phyloP scores from a whole-genome alignment of 352 stramenopile genomes.

The Phytophthora crassamura region DNA sequence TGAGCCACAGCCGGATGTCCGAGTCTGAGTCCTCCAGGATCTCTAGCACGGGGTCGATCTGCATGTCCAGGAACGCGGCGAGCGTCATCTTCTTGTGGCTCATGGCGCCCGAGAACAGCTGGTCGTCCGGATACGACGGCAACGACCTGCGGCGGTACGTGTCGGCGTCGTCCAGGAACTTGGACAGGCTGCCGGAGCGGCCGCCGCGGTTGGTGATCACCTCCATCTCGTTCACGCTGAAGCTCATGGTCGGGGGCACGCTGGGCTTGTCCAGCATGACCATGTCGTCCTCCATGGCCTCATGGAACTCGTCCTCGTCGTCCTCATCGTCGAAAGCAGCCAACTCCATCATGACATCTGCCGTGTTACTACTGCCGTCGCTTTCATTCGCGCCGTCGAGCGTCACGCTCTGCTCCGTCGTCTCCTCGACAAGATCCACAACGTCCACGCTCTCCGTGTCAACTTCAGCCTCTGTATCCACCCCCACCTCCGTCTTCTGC shows the following conservation, averaged over 20 bases:
- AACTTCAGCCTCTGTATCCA: not conserved
- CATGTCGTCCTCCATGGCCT: conserved; percentile 46
- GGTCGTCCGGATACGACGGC: conserved; percentile 77
- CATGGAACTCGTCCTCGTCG: conserved; percentile 57
- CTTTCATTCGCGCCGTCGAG: conserved; percentile 26
- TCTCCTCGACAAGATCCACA: conserved; percentile 7
- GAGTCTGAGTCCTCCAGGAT: conserved; percentile 88
- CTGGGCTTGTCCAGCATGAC: conserved; percentile 25
- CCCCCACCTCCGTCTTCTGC: not conserved
- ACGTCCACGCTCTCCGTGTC: not conserved
- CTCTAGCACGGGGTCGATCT: conserved; percentile 87
- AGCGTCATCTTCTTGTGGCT: conserved; percentile 79
- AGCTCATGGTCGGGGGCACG: conserved; percentile 73
- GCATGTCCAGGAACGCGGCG: conserved; percentile 75
- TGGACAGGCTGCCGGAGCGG: conserved; percentile 74
- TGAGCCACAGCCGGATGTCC: conserved; percentile 84
- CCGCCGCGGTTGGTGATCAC: conserved; percentile 80
- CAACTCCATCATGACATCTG: conserved; percentile 32
- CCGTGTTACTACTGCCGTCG: not conserved
- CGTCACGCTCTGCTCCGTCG: conserved; percentile 1
- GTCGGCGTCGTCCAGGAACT: conserved; percentile 82
- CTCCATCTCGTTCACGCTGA: conserved; percentile 87
- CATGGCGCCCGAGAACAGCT: conserved; percentile 45
- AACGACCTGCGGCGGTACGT: conserved; percentile 76
- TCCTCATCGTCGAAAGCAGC: conserved; percentile 32